Base-by-base conservation (phyloP, 1,284 basidiomycete genomes). In the Naganishia cerealis region DNA sequence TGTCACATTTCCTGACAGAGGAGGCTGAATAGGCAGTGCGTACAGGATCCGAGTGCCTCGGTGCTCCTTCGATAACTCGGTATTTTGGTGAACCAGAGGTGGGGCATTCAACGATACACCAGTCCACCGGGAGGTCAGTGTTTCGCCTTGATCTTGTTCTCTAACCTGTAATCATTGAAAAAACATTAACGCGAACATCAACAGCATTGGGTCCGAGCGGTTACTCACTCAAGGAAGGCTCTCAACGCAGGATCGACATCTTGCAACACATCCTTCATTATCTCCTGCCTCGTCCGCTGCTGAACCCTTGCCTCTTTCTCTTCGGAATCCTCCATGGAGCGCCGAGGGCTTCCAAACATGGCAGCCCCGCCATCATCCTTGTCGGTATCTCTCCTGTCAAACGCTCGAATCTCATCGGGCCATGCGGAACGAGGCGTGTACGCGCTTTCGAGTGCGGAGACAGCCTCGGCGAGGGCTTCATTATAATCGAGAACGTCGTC, bases 151-250 rank as follows among this genome's bases (percentile, higher is more conserved):
- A 63, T 63, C 24, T 63, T 63, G 61, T 63, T 63, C 38, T 63
- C 61, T 29, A 63, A 36, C 50, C 61, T 63, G 61, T 9, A 3
- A 6, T 43, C 40, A 26, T 40, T 43, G n/a, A n/a, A n/a, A n/a
- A n/a, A 58, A 21, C 16, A 24, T 58, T 16, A 2, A 57, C 26
- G 38, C 3, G 4, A 42, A 15, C 24, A 29, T 24, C 16, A 15
- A 29, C 16, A 7, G n/a, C 24, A 29, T 43, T 29, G 42, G 21
- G 48, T 1, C 21, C 33, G 29, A 40, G 26, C n/a, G 15, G 26
- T 40, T 10, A 70, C 69, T 65, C 52, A 68, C 70, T 71, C 62
- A 5, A 71, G 29, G 59, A 71, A 71, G 10, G 70, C 70, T 39
- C 57, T 65, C 36, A 71, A 55, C 26, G 56, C 57, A 33, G 70